Conservation (phyloP, 208 protist genomes). For the Trypanosoma mega region DNA sequence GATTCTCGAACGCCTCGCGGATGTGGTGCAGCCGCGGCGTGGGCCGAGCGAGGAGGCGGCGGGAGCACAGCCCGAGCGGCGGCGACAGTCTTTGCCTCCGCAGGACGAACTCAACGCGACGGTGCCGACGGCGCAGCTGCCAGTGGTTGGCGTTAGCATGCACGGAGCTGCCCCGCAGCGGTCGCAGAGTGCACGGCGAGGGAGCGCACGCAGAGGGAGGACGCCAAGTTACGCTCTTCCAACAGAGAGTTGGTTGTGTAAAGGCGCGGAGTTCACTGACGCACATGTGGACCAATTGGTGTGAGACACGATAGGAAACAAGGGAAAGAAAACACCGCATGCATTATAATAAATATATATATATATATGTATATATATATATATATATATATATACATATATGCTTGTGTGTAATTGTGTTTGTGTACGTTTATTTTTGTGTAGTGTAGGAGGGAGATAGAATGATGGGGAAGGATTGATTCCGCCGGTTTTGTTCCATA, state of each 20-base stretch:
- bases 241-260: constrained; percentile 71
- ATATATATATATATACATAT: background rate
- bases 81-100: background rate
- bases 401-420: background rate
- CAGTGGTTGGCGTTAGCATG: constrained; percentile 10
- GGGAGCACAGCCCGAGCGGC: too few species aligned
- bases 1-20: constrained; percentile 22
- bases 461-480: too few species aligned
- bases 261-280: constrained; percentile 41
- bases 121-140: constrained; percentile 27
- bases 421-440: constrained; percentile 6
- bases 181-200: constrained; percentile 8
- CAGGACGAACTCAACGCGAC: background rate
- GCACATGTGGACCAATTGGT: background rate
- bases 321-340: too few species aligned
- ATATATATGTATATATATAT: constrained; percentile 8
- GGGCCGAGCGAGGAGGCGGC: too few species aligned
- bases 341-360: constrained; percentile 13
- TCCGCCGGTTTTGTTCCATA: too few species aligned
- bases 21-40: constrained; percentile 17
- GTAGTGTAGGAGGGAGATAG: background rate
- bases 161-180: constrained; percentile 6
- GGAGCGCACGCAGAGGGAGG: background rate
- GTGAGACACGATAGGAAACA: too few species aligned
- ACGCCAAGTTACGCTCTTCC: constrained; percentile 70